Evolutionary conservation across 768 basidiomycete genomes (phyloP), one percentile per base, ranked within the genome.

Genomic region (Lentinula detonsa): DNA sequence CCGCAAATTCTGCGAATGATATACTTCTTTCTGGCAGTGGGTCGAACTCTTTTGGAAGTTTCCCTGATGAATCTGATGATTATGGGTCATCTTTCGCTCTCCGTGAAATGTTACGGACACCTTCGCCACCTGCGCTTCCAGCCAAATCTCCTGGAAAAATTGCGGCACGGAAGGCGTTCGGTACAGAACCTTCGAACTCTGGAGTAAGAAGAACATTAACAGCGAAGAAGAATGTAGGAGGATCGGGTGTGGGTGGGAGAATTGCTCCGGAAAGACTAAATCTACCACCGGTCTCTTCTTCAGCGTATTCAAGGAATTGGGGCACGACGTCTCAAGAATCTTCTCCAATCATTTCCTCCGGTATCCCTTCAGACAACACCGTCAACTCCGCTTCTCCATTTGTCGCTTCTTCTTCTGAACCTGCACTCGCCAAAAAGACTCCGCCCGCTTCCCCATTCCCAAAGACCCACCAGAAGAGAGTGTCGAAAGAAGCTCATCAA

Each of bases 111-210:
- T 64, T 80, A 9, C 73, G 68, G 33, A 76, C 80, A 4, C 75
- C 83, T 0, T 80, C 83, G 0, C 83, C 83, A 34, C 77, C 81
- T 23, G 75, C 72, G 21, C 72, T 74, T 10, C 76, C 77, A 15
- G 62, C 73, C 8, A 81, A 81, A 57, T 57, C 66, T 13, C 49
- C 62, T 8, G 60, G 54, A 61, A 37, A 53, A 51, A 56, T 56
- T 37, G 39, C 55, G 23, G 37, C 53, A 59, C 35, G 37, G 31
- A 49, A 16, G 23, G 59, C 61, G 5, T 54, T 62, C 2, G 45
- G 61, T 40, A 56, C n/a, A 15, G 52, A 63, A 11, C 48, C 60
- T 28, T 18, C 50, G 28, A 39, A 43, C 21, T 52, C 67, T 16
- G 34, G 52, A 42, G 42, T 61, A 5, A 37, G 60, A 35, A 53